A percentile compares a stretch with the other conserved stretches of the same genome.
Conservation (phyloP, 768 basidiomycete species). For the Pleurotus djamor region DNA sequence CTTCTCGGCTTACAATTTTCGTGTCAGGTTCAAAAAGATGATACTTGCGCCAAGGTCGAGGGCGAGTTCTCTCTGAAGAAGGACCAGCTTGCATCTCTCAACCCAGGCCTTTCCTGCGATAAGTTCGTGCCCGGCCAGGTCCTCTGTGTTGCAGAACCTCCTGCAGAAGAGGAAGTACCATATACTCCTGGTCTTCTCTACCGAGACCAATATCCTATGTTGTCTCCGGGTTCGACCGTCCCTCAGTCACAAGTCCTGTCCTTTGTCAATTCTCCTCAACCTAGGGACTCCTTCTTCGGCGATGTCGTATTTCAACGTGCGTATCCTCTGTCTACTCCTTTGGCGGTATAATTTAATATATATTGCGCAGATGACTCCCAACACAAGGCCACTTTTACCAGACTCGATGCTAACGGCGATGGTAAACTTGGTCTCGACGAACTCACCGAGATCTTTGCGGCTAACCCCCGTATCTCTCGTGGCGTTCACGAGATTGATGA, state of each 20-base stretch:
- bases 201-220: background rate
- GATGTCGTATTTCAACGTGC: constrained; percentile 2
- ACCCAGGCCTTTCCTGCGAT: background rate
- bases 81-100: background rate
- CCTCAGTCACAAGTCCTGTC: background rate
- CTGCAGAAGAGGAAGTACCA: background rate
- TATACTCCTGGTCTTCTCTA: background rate
- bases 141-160: background rate
- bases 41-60: background rate
- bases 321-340: background rate
- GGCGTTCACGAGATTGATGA: background rate
- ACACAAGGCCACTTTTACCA: constrained; percentile 2
- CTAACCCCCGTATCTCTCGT: background rate
- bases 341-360: background rate
- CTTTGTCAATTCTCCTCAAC: background rate
- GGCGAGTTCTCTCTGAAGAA: background rate
- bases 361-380: background rate
- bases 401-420: constrained; percentile 2
- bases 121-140: background rate
- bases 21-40: background rate
- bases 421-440: background rate
- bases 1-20: too few relatives aligned
- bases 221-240: background rate
- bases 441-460: background rate
- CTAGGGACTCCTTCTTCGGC: constrained; percentile 3